Base-by-base conservation (phyloP, 495 filamentous ascomycete species). In the Opeltia flavorubescens region DNA sequence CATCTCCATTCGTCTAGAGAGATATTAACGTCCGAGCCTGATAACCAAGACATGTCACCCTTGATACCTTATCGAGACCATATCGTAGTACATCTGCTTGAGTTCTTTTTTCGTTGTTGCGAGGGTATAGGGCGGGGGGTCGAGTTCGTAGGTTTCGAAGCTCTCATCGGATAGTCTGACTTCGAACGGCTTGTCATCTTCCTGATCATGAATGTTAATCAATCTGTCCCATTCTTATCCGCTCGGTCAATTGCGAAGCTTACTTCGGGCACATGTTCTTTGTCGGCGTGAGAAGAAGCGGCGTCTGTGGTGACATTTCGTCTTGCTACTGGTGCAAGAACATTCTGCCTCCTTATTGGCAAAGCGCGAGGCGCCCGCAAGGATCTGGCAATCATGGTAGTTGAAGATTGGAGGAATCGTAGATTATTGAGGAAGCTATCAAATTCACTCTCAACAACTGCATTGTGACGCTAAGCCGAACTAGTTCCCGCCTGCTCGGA, bases 81-180 rank as follows among this genome's bases (percentile, higher is more conserved):
- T 96, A 62, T 98, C 88, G 61, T 78, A 77, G 74, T 98, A 98
- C 81, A 98, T 95, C 76, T 91, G 74, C 80, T 94, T 95, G 58
- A 98, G 71, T 72, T 96, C 83, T 69, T 81, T 84, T 79, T 98
- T 98, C 54, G 91, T 96, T 54, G 87, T 84, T 54, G 86, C 72
- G 57, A 96, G 66, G 45, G 86, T 88, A 70, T 94, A 94, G 15
- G 84, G 69, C 20, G 93, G 93, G 43, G 88, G 89, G 69, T 96
- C 89, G 64, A 96, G 79, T 72, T 95, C 86, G 70, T 96, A 98
- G 49, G 89, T 95, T 76, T 98, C 91, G 74, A 96, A 98, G 73
- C 84, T 88, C 83, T 96, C 89, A 56, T 93, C 81, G 61, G 86
- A 93, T 64, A 98, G 83, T 48, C 76, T 78, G 64, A 98, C 79